Base-by-base conservation (phyloP, 2,329 filamentous ascomycete species). In the Arachnopeziza araneosa region DNA sequence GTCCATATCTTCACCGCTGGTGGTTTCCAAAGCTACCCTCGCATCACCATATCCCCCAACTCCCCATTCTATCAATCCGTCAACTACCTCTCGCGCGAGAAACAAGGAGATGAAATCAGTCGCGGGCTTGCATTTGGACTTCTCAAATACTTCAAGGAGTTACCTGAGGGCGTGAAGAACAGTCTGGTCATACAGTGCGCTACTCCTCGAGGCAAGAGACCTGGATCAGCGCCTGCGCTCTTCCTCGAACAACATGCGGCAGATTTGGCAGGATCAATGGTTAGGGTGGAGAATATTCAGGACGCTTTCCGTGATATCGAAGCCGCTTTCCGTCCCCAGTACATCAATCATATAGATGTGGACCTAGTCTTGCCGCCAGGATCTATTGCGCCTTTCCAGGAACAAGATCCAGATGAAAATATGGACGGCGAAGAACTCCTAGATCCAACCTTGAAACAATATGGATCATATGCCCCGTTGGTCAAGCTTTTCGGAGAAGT, bases 211-310 rank as follows among this genome's bases (percentile, higher is more conserved):
- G 79, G 79, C 23, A 80, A 83, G 60, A 79, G 83, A 55, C 85
- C 88, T 5, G 83, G 84, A 50, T 87, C 85, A 50, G 81, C 83
- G 1, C 79, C 65, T 3, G 57, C 81, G 51, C 80, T 96, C 61
- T 98, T 98, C 75, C 85, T 89, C 64, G 92, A 97, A 73, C 87
- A 93, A 74, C 95, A 99, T 81, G 92, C 93, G 22, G 95, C 93
- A 51, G 90, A 96, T 69, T 77, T 99, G 61, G 93, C 93, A 56
- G 88, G 89, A 73, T 85, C 86, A 55, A 95, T 98, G 87, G 83
- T 87, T 64, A 87, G 83, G 76, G 87, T 93, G 65, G 91, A 96
- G 53, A 89, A 92, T 71, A 83, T 86, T 1, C 77, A 79, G 49
- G 87, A 92, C 19, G 83, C 95, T 24, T 83, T 96, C 59, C 80